A percentile compares a stretch with the other conserved stretches of the same genome.
phyloP scores from a whole-genome alignment of 2,329 filamentous ascomycete species.

The Epichloe uncinata region DNA sequence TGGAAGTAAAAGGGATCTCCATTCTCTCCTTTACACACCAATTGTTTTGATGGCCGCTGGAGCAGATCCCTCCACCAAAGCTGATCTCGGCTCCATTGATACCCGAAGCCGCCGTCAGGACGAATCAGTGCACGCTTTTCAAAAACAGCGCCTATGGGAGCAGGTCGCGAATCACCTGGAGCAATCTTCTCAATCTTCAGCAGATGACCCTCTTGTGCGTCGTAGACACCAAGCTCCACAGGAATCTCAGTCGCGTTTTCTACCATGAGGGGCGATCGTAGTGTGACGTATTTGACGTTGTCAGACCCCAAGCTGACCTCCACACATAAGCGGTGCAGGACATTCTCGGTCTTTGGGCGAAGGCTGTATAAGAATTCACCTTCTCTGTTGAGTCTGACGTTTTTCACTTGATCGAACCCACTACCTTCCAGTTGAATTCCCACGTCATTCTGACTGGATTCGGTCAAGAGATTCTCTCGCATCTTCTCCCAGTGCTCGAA shows the following conservation, averaged over 20 bases:
- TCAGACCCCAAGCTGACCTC: slow-evolving; percentile 84
- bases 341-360: slow-evolving; percentile 70
- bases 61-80: slow-evolving; percentile 90
- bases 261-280: slow-evolving; percentile 79
- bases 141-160: slow-evolving; percentile 83
- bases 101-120: slow-evolving; percentile 92
- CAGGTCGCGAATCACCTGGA: slow-evolving; percentile 78
- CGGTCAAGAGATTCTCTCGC: slow-evolving; percentile 79
- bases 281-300: slow-evolving; percentile 96
- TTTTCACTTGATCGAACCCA: slow-evolving; percentile 81
- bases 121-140: slow-evolving; percentile 79
- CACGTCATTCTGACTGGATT: slow-evolving; percentile 67
- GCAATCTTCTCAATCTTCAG: slow-evolving; percentile 97
- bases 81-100: slow-evolving; percentile 82
- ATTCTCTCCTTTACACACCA: slow-evolving; percentile 78
- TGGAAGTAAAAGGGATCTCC: slow-evolving; percentile 95
- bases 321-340: slow-evolving; percentile 80
- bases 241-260: slow-evolving; percentile 97
- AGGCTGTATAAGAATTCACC: slow-evolving; percentile 85
- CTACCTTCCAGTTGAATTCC: slow-evolving; percentile 80
- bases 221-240: slow-evolving; percentile 84
- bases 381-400: slow-evolving; percentile 84
- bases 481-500: slow-evolving; percentile 97
- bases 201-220: slow-evolving; percentile 72
- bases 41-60: slow-evolving; percentile 68